Conservation (phyloP, 352 stramenopile genomes). For the Phytophthora europaea region DNA sequence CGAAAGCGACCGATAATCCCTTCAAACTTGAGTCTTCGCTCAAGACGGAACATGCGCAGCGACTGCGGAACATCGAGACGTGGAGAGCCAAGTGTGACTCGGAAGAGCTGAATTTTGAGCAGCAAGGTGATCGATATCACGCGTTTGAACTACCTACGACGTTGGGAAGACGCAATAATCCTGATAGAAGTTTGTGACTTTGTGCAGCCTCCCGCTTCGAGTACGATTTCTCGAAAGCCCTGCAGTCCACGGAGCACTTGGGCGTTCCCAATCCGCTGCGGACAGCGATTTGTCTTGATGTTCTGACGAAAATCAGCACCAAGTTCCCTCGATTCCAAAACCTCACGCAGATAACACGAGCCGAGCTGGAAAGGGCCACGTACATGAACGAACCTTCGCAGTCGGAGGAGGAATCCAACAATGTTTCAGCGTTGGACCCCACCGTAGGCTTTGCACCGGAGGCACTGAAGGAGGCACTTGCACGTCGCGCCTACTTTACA, state of each 20-base stretch:
- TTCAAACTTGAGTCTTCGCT: constrained; percentile 16
- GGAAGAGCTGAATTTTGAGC: constrained; percentile 35
- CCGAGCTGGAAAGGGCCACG: constrained; percentile 50
- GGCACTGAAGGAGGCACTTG: constrained; percentile 37
- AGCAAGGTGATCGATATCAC: constrained; percentile 27
- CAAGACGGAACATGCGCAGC: constrained; percentile 23
- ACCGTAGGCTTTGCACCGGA: constrained; percentile 19
- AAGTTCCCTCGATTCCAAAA: constrained; percentile 65
- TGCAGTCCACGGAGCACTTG: constrained; percentile 66
- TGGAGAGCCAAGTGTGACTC: constrained; percentile 39
- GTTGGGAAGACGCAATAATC: no score
- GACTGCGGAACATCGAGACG: constrained; percentile 28
- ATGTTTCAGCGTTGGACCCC: neutral
- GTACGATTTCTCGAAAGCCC: constrained; percentile 54
- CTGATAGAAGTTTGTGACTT: neutral
- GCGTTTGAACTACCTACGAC: no score
- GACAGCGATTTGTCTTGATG: constrained; percentile 67
- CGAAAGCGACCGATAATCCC: neutral
- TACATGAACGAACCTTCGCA: constrained; percentile 43
- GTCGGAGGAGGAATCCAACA: neutral
- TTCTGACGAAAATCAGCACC: constrained; percentile 49
- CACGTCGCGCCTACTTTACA: constrained; percentile 59
- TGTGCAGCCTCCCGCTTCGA: constrained; percentile 47
- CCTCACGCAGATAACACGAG: constrained; percentile 42
- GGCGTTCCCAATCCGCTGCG: constrained; percentile 66